Evolutionary conservation across 495 filamentous ascomycete genomes (phyloP).

Genomic region (Neurospora discreta): DNA sequence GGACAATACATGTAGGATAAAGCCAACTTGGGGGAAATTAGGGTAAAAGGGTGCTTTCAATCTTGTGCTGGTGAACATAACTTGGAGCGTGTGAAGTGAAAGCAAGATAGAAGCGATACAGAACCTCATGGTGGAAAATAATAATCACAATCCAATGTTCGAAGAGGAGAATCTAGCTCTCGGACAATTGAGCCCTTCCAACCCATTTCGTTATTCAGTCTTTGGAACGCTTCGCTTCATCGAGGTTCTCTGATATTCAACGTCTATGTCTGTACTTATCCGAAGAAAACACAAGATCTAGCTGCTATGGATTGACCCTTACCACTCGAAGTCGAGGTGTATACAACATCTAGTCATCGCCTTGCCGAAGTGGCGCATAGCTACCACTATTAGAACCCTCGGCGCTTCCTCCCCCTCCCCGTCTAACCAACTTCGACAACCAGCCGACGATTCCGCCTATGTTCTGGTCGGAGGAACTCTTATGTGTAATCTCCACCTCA

Average conservation of each 20-base stretch:
- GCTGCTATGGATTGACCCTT: neutral
- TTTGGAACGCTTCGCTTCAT: neutral
- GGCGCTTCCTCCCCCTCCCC: conserved; percentile 8
- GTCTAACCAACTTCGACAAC: conserved; percentile 35
- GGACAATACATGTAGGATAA: neutral
- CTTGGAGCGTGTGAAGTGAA: neutral
- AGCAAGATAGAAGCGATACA: neutral
- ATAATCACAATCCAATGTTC: neutral
- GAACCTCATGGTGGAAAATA: neutral
- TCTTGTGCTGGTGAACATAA: neutral
- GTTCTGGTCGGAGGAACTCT: conserved; percentile 10
- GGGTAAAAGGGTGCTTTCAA: neutral
- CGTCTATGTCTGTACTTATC: neutral
- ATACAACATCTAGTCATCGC: conserved; percentile 23
- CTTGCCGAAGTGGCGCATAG: conserved; percentile 33
- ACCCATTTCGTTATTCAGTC: neutral
- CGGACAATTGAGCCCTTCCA: neutral
- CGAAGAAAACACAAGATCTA: neutral
- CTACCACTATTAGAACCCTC: conserved; percentile 18
- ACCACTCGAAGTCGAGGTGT: neutral
- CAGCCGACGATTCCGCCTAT: conserved; percentile 35
- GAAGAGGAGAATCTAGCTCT: neutral
- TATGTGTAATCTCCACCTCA: conserved; percentile 18
- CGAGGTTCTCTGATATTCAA: neutral
- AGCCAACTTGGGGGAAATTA: neutral